Conservation (phyloP, 345 rosid species). For the Murraya koenigii region DNA sequence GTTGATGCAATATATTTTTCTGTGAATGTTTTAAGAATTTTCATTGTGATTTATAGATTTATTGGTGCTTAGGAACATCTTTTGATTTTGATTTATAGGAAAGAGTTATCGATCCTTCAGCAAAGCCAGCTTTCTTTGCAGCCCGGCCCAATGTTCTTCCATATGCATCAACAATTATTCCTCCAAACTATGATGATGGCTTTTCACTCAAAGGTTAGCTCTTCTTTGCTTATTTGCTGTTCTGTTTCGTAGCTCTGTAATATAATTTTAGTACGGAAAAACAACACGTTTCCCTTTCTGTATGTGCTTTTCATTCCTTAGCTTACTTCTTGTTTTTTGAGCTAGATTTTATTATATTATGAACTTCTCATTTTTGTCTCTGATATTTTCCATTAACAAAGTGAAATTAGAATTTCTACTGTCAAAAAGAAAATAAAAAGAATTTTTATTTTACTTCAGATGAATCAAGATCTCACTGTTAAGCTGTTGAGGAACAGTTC, state of each 20-base stretch:
- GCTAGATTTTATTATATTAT: not conserved
- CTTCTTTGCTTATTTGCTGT: not conserved
- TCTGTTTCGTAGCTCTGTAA: not conserved
- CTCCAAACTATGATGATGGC: slow-evolving; percentile 46
- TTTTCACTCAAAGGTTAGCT: slow-evolving; percentile 40
- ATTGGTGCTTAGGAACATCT: slow-evolving; percentile 21
- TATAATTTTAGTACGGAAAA: not conserved
- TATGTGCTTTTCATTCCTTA: not conserved
- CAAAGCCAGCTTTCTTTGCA: slow-evolving; percentile 35
- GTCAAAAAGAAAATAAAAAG: not conserved
- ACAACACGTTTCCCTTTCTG: not conserved
- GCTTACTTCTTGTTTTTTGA: not conserved
- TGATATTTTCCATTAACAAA: not conserved
- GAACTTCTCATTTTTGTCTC: not conserved
- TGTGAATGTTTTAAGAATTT: not conserved
- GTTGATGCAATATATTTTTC: not conserved
- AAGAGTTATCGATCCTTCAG: slow-evolving; percentile 44
- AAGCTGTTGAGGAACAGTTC: not conserved
- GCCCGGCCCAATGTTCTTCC: slow-evolving; percentile 39
- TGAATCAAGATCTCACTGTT: not conserved
- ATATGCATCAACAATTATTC: slow-evolving; percentile 33
- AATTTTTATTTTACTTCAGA: not conserved
- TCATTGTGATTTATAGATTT: not conserved
- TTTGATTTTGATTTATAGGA: slow-evolving; percentile 43
- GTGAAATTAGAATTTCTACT: not conserved